Evolutionary conservation across 352 stramenopile genomes (phyloP), one percentile per base, ranked within the genome.

Genomic region (Phytophthora constricta): DNA sequence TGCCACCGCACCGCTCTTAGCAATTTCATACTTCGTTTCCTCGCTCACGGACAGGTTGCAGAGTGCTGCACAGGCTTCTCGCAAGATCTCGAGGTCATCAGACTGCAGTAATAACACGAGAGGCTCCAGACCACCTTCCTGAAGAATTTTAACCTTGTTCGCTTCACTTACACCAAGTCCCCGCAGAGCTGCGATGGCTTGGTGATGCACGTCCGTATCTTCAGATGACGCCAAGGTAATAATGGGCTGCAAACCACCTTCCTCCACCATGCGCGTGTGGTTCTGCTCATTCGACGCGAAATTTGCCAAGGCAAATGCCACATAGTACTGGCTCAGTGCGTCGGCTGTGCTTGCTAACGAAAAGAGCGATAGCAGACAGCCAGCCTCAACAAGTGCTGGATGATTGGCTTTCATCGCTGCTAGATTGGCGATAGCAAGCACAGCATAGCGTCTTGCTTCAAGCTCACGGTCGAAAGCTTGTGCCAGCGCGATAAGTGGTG

Each of bases 11-110:
- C 96, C 96, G 49, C 84, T 97, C 67, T 98, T 99, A 17, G 91
- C 87, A 34, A 99, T 97, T 71, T 99, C 97, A 62, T 98, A 98
- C 74, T 99, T 99, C 68, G 97, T 99, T 68, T 99, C 96, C 51
- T 98, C 96, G 28, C 88, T 94, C 31, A 98, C 76, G 5, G 94
- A 98, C 26, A 99, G 80, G 74, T 99, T 99, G 65, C 91, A 98
- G 0, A 99, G 74, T 3, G 93, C 95, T 0, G 93, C 96, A 51
- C 93, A 98, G 1, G 96, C 92, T 62, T 99, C 96, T 0, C 95
- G 83, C 10, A 99, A 74, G 31, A 99, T 97, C 67, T 98, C 93
- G 10, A 96, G 75, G 63, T 99, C 95, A 41, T 90, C 74, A 0
- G 90, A 96, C 50, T 91, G 69, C 13, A 99, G 75, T 4, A 99